Base-by-base conservation (phyloP, 2,329 filamentous ascomycete genomes). In the Emericellopsis atlantica region DNA sequence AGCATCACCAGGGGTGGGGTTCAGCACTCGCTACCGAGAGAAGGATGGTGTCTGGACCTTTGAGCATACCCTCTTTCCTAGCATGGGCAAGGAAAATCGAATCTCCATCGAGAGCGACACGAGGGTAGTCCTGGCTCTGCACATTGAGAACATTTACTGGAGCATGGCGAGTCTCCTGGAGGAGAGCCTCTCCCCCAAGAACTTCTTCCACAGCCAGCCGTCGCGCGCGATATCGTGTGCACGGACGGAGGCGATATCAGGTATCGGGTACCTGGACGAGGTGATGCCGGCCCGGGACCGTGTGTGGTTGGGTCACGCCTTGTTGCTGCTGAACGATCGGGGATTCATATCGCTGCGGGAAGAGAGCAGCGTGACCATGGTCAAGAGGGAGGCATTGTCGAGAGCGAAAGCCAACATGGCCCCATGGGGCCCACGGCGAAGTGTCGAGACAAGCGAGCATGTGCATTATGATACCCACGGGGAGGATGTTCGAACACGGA, bases 121-220 rank as follows among this genome's bases (percentile, higher is more conserved):
- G 21, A 32, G 40, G 2, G 22, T 41, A 3, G 24, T 41, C 15
- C 10, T 41, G 14, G 40, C 40, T 15, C 24, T 41, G 6, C 40
- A 41, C 21, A 41, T 41, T 16, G 40, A 36, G 22, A 37, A 41
- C 34, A 41, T 41, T 33, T n/a, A 26, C 34, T 24, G 36, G 40
- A 21, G 16, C 14, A 41, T 41, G 40, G 34, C 24, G 10, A 37
- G 18, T 22, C 22, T 29, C 3, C 33, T 41, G 4, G 34, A 31
- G 6, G 40, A 41, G 23, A 37, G 15, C 6, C 40, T 41, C 11
- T 21, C 15, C n/a, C 33, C 40, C 11, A 41, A 29, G 33, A n/a
- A 26, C 14, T 41, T 41, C 16, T 23, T 29, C 21, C 33, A 41
- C 26, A 36, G 33, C 34, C 40, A 36, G 12, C 26, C 33, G n/a